Percentiles rank a stretch among this genome's conserved stretches.
These are phyloP conservation scores for Phellopilus nigrolimitatus DNA, from an alignment of 1,284 basidiomycete species.

Conservation along the genomic window DNA sequence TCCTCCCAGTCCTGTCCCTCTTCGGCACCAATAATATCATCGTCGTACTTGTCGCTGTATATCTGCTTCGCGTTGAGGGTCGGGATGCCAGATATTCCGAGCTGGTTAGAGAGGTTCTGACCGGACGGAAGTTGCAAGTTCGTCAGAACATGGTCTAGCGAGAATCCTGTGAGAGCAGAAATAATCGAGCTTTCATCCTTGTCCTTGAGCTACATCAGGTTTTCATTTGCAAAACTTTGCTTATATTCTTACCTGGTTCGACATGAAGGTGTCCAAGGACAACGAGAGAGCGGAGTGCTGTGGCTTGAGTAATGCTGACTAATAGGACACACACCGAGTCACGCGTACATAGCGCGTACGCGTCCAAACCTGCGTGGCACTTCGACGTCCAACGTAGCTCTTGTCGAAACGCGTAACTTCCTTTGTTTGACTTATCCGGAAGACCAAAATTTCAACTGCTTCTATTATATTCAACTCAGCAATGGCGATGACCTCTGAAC, in stretches of 20 bases:
- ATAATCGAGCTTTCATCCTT: slow-evolving; percentile 68
- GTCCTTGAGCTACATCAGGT: not conserved
- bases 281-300: not conserved
- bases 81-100: slow-evolving; percentile 64
- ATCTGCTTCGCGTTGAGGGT: slow-evolving; percentile 58
- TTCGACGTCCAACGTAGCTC: too few species aligned
- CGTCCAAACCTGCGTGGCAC: too few species aligned
- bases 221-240: not conserved
- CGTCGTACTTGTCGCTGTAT: slow-evolving; percentile 67
- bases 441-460: not conserved
- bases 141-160: slow-evolving; percentile 61
- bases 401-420: not conserved
- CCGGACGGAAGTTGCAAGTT: slow-evolving; percentile 60
- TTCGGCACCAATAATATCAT: slow-evolving; percentile 64
- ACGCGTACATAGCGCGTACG: too few species aligned
- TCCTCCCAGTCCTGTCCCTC: slow-evolving; percentile 84
- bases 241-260: slow-evolving; percentile 4
- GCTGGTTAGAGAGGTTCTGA: slow-evolving; percentile 56
- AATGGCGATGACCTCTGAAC: slow-evolving; percentile 21
- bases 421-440: not conserved
- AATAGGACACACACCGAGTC: too few species aligned
- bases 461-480: too few species aligned
- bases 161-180: slow-evolving; percentile 71
- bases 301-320: not conserved
- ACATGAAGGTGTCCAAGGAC: slow-evolving; percentile 9